Base-by-base conservation (phyloP, 345 rosid species). In the Hevea brasiliensis region DNA sequence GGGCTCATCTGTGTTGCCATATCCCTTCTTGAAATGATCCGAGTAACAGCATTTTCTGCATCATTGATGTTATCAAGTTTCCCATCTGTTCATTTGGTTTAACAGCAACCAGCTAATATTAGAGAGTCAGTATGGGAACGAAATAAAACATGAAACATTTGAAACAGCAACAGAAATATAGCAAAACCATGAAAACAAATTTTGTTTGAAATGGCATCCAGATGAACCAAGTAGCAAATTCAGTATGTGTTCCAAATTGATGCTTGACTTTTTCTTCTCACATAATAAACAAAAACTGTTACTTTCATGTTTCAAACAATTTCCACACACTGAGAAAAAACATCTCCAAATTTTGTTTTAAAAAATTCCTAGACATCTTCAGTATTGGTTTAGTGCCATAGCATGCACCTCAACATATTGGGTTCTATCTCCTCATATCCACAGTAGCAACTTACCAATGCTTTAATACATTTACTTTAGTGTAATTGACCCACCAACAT, bases 1-100 rank as follows among this genome's bases (percentile, higher is more conserved):
- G 91, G 87, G 62, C 98, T 95, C 98, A 92, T 95, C 77, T 95
- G 98, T 9, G 99, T 92, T 10, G 98, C 91, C 89, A 87, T 92
- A 77, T 95, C 99, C 78, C 96, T 87, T 75, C 90, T 74, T 12
- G 92, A 88, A 60, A 84, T 74, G 24, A 68, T 87, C 3, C 82
- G 90, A 73, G 83, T 75, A 20, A 83, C 86, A 20, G 20, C 45
- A 58, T 59, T 81, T 73, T 82, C 88, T 6, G 60, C 77, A 21
- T 75, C 88, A 65, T 76, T 80, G 7, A 63, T 29, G 18, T 27
- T 83, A 44, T 83, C 91, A 47, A 60, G 61, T 76, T 80, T 90
- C 68, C 87, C 97, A 79, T 89, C 98, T 88, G 85, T 76, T 72
- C 20, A 72, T 74, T 50, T 64, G 18, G 70, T 60, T 37, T 70